These are phyloP conservation scores for Hyphopichia burtonii DNA, from an alignment of 1,139 yeast genomes.

Conservation along the genomic window DNA sequence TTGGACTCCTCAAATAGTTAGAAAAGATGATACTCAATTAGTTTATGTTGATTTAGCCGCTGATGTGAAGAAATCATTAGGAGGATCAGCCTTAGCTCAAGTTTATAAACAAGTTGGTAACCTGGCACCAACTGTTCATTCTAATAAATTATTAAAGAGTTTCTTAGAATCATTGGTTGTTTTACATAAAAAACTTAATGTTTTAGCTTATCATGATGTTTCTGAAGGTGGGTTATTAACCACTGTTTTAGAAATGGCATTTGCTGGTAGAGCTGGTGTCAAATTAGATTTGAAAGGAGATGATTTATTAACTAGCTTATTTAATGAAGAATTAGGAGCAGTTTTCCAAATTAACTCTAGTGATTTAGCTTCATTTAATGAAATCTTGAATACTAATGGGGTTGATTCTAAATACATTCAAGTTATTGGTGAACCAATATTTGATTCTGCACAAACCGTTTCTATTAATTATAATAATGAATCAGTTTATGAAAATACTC, in stretches of 20 bases:
- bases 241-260: slow-evolving; percentile 91
- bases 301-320: slow-evolving; percentile 54
- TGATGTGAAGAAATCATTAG: slow-evolving; percentile 58
- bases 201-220: slow-evolving; percentile 91
- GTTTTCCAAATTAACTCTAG: slow-evolving; percentile 78
- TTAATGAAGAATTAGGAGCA: slow-evolving; percentile 94
- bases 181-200: slow-evolving; percentile 67
- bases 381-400: slow-evolving; percentile 56
- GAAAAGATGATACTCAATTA: slow-evolving; percentile 53
- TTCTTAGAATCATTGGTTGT: slow-evolving; percentile 68
- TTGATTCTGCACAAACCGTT: slow-evolving; percentile 50
- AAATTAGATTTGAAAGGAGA: slow-evolving; percentile 47
- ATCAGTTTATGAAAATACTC: slow-evolving; percentile 49
- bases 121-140: slow-evolving; percentile 80
- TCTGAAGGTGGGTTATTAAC: slow-evolving; percentile 96
- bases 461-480: slow-evolving; percentile 47
- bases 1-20: slow-evolving; percentile 85
- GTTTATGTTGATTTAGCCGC: slow-evolving; percentile 82
- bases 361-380: slow-evolving; percentile 54
- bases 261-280: slow-evolving; percentile 87
- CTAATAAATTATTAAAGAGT: slow-evolving; percentile 58
- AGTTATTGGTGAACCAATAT: slow-evolving; percentile 65
- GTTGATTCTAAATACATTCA: slow-evolving; percentile 53
- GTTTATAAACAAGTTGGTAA: slow-evolving; percentile 87
- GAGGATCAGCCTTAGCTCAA: slow-evolving; percentile 95